These are phyloP conservation scores for Naganishia randhawae DNA, from an alignment of 768 basidiomycete species.

Conservation along the genomic window DNA sequence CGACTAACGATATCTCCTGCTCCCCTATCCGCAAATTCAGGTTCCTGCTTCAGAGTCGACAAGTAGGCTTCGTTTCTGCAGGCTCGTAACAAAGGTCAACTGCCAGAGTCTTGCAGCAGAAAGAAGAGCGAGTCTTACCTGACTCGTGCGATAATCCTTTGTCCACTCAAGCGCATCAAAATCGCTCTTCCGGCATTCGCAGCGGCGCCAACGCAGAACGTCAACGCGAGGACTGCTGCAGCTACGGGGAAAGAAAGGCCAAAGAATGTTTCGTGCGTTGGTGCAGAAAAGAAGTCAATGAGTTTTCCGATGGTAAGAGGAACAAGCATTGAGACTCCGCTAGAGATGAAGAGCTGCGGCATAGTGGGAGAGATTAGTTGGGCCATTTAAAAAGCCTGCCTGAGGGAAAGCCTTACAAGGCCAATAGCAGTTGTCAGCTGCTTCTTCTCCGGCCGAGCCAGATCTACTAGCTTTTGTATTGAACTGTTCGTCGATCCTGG, in stretches of 20 bases:
- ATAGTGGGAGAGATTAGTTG: background rate
- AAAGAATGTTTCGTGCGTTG: constrained; percentile 62
- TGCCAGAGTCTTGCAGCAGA: constrained; percentile 17
- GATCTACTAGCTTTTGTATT: constrained; percentile 56
- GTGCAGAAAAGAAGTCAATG: constrained; percentile 78
- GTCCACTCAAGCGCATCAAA: constrained; percentile 78
- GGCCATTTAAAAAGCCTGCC: background rate
- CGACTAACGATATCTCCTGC: constrained; percentile 92
- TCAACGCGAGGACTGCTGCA: constrained; percentile 64
- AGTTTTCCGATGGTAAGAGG: constrained; percentile 89
- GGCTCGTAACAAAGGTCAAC: constrained; percentile 43
- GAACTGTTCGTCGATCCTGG: constrained; percentile 30
- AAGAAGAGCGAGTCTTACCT: constrained; percentile 18
- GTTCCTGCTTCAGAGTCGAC: constrained; percentile 81
- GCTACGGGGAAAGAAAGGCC: constrained; percentile 77
- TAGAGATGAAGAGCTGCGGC: constrained; percentile 71
- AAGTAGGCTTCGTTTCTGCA: constrained; percentile 66
- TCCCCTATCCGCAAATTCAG: constrained; percentile 85
- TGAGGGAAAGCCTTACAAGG: constrained; percentile 43
- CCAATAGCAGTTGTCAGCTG: constrained; percentile 72
- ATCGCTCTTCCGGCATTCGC: constrained; percentile 64
- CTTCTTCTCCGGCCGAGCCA: constrained; percentile 78
- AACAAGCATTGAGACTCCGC: constrained; percentile 83
- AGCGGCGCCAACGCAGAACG: constrained; percentile 80
- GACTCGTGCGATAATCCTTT: constrained; percentile 78